Base-by-base conservation (phyloP, 495 filamentous ascomycete genomes). In the Niebla homalea region DNA sequence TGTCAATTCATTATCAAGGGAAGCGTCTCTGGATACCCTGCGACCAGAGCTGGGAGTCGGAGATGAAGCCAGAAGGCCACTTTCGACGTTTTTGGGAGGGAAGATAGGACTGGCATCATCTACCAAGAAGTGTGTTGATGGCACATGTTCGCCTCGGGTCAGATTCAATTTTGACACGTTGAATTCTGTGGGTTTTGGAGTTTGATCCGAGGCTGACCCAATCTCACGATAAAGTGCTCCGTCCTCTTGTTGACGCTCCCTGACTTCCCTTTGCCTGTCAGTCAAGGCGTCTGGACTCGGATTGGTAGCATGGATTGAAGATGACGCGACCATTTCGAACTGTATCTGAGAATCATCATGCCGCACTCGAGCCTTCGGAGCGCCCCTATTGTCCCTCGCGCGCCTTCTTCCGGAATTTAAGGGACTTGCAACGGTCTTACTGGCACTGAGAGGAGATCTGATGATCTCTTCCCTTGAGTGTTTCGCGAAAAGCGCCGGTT, bases 271-370 rank as follows among this genome's bases (percentile, higher is more conserved):
- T 58, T 88, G 87, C 19, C 76, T 79, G 42, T 86, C 81, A 0
- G 86, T 92, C 36, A 89, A 61, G 4, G 79, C 57, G 55, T 86
- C 84, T 4, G 80, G 82, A 23, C 85, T 78, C 2, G 55, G 54
- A 10, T 56, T 52, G 2, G 65, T 64, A 4, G 79, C 73, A 11
- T n/a, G 47, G 4, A 61, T 47, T 16, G 58, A 56, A n/a, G 58
- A 60, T 0, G 80, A 76, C 11, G 75, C 73, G 43, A 89, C 78
- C 1, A 79, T 62, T 5, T 79, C 75, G 56, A 89, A 92, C 40
- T 86, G 70, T 29, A 90, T 71, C 53, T 89, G 85, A 5, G 86
- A 88, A 62, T 89, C 76, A 55, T 89, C 74, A 57, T 92, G 86
- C 23, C 80, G 74, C 23, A 78, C 64, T 21, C 69, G 74, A 15